Evolutionary conservation across 139 green algal genomes (phyloP).

Genomic region (Tetradesmus obliquus): DNA sequence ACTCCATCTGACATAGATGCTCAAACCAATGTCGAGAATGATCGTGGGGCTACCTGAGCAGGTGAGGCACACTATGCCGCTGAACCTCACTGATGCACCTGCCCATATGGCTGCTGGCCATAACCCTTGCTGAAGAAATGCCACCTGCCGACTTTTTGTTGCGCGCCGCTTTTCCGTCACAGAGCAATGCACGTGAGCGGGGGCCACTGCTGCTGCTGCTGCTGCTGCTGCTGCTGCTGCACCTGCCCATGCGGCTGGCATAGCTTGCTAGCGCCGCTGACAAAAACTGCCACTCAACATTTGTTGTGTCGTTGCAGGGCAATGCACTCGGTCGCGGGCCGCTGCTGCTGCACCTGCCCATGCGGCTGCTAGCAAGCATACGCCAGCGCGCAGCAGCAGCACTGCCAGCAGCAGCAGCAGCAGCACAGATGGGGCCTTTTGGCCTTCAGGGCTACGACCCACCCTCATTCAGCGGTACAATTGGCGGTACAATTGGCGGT

Average conservation of each 20-base stretch:
- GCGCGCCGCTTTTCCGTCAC: too few species aligned
- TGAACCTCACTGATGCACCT: not conserved
- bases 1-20: too few species aligned
- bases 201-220: not conserved
- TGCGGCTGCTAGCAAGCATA: conserved; percentile 19
- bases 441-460: not conserved
- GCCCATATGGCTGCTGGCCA: not conserved
- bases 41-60: too few species aligned
- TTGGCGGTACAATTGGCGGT: not conserved
- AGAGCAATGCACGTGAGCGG: too few species aligned
- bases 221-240: not conserved
- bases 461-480: not conserved
- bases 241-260: too few species aligned
- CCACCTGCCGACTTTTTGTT: not conserved
- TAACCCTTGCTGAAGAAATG: not conserved
- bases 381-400: conserved; percentile 14
- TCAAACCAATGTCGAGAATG: too few species aligned
- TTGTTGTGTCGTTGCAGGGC: conserved; percentile 46
- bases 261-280: too few species aligned
- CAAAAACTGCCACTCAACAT: not conserved
- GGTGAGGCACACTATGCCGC: not conserved
- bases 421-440: not conserved
- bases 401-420: conserved; percentile 1
- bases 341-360: conserved; percentile 61
- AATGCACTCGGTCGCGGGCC: conserved; percentile 72